Conservation (phyloP, 306 rosid species). For the Lathyrus sativus region DNA sequence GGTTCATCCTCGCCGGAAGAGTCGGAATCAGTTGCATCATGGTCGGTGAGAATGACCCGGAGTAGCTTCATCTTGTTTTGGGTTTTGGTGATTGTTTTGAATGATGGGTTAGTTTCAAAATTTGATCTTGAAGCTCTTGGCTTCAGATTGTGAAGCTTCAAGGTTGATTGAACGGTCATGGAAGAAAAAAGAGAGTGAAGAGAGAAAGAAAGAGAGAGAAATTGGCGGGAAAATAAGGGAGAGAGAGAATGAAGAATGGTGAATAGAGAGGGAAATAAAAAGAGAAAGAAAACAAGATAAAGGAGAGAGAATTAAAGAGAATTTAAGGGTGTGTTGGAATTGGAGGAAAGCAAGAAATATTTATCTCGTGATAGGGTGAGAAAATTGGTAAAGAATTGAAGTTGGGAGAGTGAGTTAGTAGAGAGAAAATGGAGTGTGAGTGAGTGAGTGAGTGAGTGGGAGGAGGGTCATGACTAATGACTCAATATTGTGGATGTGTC, state of each 20-base stretch:
- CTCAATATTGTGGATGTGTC: slow-evolving; percentile 22
- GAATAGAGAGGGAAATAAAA: not conserved
- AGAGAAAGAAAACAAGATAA: slow-evolving; percentile 1
- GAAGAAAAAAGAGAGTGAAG: not conserved
- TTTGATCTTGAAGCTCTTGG: slow-evolving; percentile 26
- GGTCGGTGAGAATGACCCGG: slow-evolving; percentile 72
- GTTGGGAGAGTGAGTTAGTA: not conserved
- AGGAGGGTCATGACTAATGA: not conserved
- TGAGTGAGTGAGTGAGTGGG: not conserved
- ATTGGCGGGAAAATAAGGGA: slow-evolving; percentile 48
- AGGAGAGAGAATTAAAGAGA: not conserved
- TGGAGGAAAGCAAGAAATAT: slow-evolving; percentile 29
- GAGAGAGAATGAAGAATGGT: not conserved
- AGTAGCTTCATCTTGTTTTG: slow-evolving; percentile 44
- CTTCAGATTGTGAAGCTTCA: slow-evolving; percentile 20
- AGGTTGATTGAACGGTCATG: slow-evolving; percentile 37
- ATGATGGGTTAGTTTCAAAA: slow-evolving; percentile 35
- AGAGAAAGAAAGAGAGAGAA: not conserved
- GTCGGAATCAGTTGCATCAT: slow-evolving; percentile 76
- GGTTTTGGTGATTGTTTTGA: slow-evolving; percentile 26
- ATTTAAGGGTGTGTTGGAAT: slow-evolving; percentile 34
- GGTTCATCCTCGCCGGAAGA: slow-evolving; percentile 69
- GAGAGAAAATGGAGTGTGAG: slow-evolving; percentile 8
- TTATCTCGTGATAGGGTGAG: slow-evolving; percentile 36
- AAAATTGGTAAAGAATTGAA: slow-evolving; percentile 26